Evolutionary conservation across 1,284 basidiomycete genomes (phyloP).

Genomic region (Moniliella sp.): DNA sequence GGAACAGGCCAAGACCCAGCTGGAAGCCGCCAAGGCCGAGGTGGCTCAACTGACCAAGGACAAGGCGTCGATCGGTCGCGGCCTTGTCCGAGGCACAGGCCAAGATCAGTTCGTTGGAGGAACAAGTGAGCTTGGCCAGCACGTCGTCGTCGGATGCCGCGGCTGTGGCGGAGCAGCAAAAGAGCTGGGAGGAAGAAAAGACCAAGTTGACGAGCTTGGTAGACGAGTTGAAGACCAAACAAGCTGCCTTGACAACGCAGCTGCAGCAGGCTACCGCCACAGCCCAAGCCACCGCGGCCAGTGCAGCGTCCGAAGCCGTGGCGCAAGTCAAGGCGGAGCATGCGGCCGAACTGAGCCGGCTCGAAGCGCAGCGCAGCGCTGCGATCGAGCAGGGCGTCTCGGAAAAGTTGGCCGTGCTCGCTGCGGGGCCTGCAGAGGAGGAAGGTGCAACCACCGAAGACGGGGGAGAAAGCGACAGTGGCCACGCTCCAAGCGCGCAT

Average conservation of each 20-base stretch:
- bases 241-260: slow-evolving; percentile 2
- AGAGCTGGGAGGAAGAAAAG: slow-evolving; percentile 15
- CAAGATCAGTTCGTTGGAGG: neutral
- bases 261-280: too few species aligned
- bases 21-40: slow-evolving; percentile 11
- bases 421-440: too few species aligned
- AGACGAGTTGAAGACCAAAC: slow-evolving; percentile 1
- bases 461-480: slow-evolving; percentile 1
- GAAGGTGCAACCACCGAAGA: too few species aligned
- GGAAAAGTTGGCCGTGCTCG: slow-evolving; percentile 4
- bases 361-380: slow-evolving; percentile 12
- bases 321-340: too few species aligned
- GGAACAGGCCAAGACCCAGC: slow-evolving; percentile 36
- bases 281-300: too few species aligned
- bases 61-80: too few species aligned
- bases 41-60: slow-evolving; percentile 3
- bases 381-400: slow-evolving; percentile 16
- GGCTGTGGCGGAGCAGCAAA: slow-evolving; percentile 14
- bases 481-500: slow-evolving; percentile 6
- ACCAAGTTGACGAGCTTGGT: slow-evolving; percentile 3
- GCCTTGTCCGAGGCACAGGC: neutral
- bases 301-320: too few species aligned
- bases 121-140: neutral
- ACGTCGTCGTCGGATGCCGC: slow-evolving; percentile 6
- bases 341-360: too few species aligned